Percentiles rank a stretch among this genome's conserved stretches.
Conservation (phyloP, 257 asterid genomes). For the Solanum sejunctum region DNA sequence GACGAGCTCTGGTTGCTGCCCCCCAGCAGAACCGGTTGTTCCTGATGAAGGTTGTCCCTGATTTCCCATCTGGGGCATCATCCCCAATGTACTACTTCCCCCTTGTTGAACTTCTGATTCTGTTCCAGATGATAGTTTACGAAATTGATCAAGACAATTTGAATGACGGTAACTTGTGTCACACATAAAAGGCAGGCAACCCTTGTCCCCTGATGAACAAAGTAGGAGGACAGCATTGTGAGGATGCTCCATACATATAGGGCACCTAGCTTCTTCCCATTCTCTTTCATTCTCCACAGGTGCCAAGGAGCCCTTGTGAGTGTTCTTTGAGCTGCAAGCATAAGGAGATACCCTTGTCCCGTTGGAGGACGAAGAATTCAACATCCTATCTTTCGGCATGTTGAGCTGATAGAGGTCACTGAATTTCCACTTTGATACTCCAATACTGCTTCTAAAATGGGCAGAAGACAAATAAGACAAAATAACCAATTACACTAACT, state of each 20-base stretch:
- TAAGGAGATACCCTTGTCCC: slow-evolving; percentile 46
- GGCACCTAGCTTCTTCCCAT: slow-evolving; percentile 70
- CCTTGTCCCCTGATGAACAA: slow-evolving; percentile 55
- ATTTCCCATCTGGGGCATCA: not conserved
- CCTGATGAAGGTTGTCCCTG: not conserved
- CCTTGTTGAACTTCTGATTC: slow-evolving; percentile 1
- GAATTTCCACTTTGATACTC: slow-evolving; percentile 11
- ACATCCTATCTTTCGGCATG: slow-evolving; percentile 71
- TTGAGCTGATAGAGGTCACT: slow-evolving; percentile 11
- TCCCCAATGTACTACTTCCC: not conserved
- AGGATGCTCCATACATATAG: slow-evolving; percentile 66
- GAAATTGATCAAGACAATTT: slow-evolving; percentile 53
- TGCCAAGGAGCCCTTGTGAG: slow-evolving; percentile 13
- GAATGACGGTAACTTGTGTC: slow-evolving; percentile 82
- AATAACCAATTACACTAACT: not conserved
- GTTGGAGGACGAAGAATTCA: slow-evolving; percentile 34
- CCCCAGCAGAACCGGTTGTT: not conserved
- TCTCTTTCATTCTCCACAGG: slow-evolving; percentile 31
- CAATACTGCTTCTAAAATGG: slow-evolving; percentile 10
- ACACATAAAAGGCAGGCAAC: slow-evolving; percentile 72
- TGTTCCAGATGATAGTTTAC: slow-evolving; percentile 24
- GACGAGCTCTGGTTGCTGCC: slow-evolving; percentile 12
- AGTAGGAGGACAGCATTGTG: slow-evolving; percentile 49
- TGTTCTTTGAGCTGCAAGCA: slow-evolving; percentile 31
- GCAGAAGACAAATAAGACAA: not conserved